phyloP scores from a whole-genome alignment of 1,284 basidiomycete genomes.

The Ceratobasidium sp. region DNA sequence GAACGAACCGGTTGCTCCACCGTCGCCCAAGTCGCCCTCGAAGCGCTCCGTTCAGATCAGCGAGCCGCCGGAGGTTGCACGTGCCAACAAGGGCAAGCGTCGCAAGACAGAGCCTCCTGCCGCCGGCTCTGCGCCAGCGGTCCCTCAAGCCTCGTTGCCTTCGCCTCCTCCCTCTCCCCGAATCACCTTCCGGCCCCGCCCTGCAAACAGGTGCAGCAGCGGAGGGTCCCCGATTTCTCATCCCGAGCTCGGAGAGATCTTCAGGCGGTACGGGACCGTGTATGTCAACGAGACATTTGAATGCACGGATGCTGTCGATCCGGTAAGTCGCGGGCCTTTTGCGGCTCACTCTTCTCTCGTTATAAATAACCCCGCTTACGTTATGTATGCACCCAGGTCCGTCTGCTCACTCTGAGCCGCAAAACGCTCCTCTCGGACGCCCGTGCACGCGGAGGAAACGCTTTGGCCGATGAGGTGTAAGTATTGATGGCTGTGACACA shows the following conservation, averaged over 20 bases:
- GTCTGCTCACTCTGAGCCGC: conserved; percentile 32
- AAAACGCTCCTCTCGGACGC: conserved; percentile 12
- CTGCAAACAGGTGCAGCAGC: conserved; percentile 1
- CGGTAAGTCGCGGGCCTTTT: conserved; percentile 5
- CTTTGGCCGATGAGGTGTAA: conserved; percentile 31
- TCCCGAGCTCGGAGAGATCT: background rate
- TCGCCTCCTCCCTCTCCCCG: conserved; percentile 24
- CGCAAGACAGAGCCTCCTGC: background rate
- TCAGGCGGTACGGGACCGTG: conserved; percentile 2
- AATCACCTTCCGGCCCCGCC: conserved; percentile 10
- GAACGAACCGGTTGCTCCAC: background rate
- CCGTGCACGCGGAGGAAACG: conserved; percentile 28
- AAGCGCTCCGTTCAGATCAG: conserved; percentile 19
- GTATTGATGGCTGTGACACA: conserved; percentile 23
- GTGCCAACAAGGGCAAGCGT: background rate
- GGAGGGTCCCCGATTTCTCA: background rate
- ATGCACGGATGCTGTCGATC: conserved; percentile 31
- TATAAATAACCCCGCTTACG: conserved; percentile 19
- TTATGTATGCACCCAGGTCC: conserved; percentile 36
- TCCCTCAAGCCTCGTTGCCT: background rate
- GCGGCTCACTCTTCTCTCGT: background rate
- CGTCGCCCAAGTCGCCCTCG: conserved; percentile 36
- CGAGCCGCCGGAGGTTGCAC: background rate
- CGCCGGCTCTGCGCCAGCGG: conserved; percentile 1
- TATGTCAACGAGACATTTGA: conserved; percentile 28